Evolutionary conservation across 495 filamentous ascomycete genomes (phyloP).

Genomic region (Staphylotrichum tortipilum): DNA sequence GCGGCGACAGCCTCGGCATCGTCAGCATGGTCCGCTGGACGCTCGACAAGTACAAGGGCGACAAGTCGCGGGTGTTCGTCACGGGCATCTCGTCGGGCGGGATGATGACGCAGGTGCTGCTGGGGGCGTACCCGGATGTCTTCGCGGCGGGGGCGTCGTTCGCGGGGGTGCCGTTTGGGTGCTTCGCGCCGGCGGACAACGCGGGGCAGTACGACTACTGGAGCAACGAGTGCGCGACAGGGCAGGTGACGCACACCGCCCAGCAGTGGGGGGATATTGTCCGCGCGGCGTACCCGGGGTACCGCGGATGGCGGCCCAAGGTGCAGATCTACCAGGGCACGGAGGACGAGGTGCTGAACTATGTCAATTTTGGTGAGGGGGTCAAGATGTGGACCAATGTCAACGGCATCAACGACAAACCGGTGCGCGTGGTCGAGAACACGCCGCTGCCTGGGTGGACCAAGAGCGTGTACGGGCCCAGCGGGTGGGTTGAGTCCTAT

Average conservation of each 20-base stretch:
- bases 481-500: constrained; percentile 38
- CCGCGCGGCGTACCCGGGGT: constrained; percentile 43
- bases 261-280: constrained; percentile 42
- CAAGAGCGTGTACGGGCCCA: constrained; percentile 37
- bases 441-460: constrained; percentile 38
- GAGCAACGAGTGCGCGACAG: not conserved
- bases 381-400: constrained; percentile 52
- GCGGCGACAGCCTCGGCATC: not conserved
- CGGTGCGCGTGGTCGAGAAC: constrained; percentile 22
- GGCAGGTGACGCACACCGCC: constrained; percentile 24
- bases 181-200: not conserved
- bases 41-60: not conserved
- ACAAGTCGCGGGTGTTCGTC: not conserved
- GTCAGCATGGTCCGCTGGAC: not conserved
- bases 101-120: not conserved
- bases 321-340: constrained; percentile 52
- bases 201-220: not conserved
- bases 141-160: not conserved
- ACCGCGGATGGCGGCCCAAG: constrained; percentile 41
- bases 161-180: not conserved
- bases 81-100: not conserved
- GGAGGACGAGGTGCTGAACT: constrained; percentile 38
- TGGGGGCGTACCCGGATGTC: not conserved
- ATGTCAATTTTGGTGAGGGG: constrained; percentile 42
- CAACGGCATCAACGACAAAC: constrained; percentile 29